Evolutionary conservation across 768 basidiomycete genomes (phyloP), one percentile per base, ranked within the genome.

Genomic region (Suillus plorans): DNA sequence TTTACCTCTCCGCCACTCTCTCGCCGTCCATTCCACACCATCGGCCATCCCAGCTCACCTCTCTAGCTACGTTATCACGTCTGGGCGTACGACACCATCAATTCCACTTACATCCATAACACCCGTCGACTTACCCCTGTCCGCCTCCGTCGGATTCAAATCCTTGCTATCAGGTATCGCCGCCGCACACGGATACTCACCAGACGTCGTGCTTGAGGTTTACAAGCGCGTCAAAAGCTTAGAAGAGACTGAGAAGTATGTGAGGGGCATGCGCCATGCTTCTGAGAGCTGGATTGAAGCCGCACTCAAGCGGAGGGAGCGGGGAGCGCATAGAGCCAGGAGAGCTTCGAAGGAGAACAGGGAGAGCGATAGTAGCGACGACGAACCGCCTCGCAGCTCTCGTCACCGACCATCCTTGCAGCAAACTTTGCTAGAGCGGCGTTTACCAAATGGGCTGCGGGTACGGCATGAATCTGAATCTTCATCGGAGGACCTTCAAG

Each of bases 111-210:
- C 56, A 13, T 59, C 59, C 44, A 66, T 58, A 7, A 61, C 58
- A 0, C 58, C 66, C 0, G 12, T 59, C 0, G 74, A 75, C 25
- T 1, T 74, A 2, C 22, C 63, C 34, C 20, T 77, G 5, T 42
- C 62, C 14, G 60, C 67, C 0, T 53, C 65, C 10, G 67, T 77
- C 7, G 81, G 80, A 2, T 69, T 80, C 16, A 68, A 70, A 8
- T 64, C 70, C 52, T 68, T 76, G 18, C 65, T 86, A 3, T 68
- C 73, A 12, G 71, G 70, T 63, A 82, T 87, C 74, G 78, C 82
- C 0, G 68, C 73, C 22, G 82, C 83, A 39, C 82, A 85, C 49
- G 80, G 81, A 18, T 82, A 82, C 64, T 72, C 70, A 14, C 69
- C 79, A 52, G 74, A 76, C 3, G 77, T 83, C 6, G 83, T 84